These are phyloP conservation scores for Microcera coccophila DNA, from an alignment of 2,329 filamentous ascomycete genomes.

Conservation along the genomic window DNA sequence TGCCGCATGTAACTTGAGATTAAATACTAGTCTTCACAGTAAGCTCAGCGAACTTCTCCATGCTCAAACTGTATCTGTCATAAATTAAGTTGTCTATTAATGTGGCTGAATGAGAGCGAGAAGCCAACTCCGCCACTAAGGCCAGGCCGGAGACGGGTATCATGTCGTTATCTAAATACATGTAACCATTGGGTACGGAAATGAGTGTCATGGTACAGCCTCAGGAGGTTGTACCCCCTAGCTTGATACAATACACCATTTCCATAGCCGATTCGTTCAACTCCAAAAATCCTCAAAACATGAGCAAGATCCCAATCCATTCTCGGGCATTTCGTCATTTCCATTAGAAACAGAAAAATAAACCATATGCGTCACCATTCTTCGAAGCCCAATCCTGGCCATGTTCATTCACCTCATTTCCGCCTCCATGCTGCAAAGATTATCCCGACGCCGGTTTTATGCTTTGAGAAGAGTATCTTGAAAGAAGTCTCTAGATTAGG, in stretches of 20 bases:
- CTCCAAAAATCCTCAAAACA: constrained; percentile 11
- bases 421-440: constrained; percentile 28
- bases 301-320: constrained; percentile 20
- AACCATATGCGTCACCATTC: constrained; percentile 34
- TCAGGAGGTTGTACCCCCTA: constrained; percentile 10
- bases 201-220: constrained; percentile 4
- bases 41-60: not conserved
- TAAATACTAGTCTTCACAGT: not conserved
- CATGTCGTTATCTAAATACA: constrained; percentile 20
- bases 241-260: constrained; percentile 2
- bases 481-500: constrained; percentile 27
- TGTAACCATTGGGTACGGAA: constrained; percentile 12
- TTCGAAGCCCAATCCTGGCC: constrained; percentile 29
- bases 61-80: not conserved
- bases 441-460: constrained; percentile 18
- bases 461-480: constrained; percentile 21
- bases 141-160: constrained; percentile 24
- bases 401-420: constrained; percentile 29
- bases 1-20: not conserved
- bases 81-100: constrained; percentile 33
- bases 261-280: constrained; percentile 9
- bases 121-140: constrained; percentile 23
- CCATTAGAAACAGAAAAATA: constrained; percentile 34
- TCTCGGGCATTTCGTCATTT: constrained; percentile 29
- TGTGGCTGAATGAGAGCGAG: constrained; percentile 30